These are phyloP conservation scores for Suillus lakei DNA, from an alignment of 768 basidiomycete species.

Conservation along the genomic window DNA sequence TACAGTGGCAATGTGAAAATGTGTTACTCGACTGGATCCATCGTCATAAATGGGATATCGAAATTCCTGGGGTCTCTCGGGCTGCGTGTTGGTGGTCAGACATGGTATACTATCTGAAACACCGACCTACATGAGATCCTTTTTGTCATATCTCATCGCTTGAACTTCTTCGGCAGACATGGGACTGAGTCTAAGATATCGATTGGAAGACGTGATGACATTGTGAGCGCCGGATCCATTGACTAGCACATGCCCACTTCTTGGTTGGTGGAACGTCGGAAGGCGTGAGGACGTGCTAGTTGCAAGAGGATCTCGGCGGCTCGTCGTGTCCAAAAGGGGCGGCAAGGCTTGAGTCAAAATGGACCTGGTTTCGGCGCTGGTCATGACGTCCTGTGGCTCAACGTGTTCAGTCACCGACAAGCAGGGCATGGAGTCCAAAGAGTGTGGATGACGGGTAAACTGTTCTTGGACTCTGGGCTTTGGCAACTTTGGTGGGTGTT, in stretches of 20 bases:
- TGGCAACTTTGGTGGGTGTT: too few species aligned
- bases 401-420: too few species aligned
- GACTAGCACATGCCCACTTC: not conserved
- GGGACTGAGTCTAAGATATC: not conserved
- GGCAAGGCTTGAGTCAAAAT: not conserved
- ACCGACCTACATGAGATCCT: not conserved
- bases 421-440: too few species aligned
- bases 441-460: too few species aligned
- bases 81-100: not conserved
- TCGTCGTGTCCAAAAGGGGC: too few species aligned
- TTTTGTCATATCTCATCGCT: not conserved
- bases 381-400: not conserved
- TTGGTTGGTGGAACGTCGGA: not conserved
- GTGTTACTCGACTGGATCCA: not conserved
- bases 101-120: not conserved
- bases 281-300: too few species aligned
- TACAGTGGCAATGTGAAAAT: not conserved
- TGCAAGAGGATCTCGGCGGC: not conserved
- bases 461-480: too few species aligned
- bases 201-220: not conserved
- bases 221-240: not conserved
- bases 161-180: not conserved
- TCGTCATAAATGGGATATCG: constrained; percentile 19
- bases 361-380: not conserved
- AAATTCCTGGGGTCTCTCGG: constrained; percentile 14